These are phyloP conservation scores for Mortierella sp. DNA, from an alignment of 371 early-diverging fungal species.

Conservation along the genomic window DNA sequence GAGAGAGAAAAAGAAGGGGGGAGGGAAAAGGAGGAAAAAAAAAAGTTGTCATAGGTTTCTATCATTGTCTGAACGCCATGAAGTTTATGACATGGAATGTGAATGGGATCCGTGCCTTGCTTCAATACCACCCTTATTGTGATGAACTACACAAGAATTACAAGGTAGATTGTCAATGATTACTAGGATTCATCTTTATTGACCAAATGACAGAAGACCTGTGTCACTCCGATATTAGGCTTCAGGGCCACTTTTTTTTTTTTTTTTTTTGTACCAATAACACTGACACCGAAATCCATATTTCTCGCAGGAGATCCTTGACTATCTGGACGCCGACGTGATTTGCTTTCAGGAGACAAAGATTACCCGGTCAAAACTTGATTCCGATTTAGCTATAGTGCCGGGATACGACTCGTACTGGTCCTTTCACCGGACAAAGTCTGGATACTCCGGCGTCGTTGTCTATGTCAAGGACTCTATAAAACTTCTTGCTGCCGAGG, in stretches of 20 bases:
- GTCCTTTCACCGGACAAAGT: conserved; percentile 66
- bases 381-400: conserved; percentile 71
- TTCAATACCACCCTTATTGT: conserved; percentile 69
- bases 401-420: conserved; percentile 83
- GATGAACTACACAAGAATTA: conserved; percentile 60
- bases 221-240: no score
- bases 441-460: conserved; percentile 84
- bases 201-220: no score
- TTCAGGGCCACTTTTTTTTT: not conserved
- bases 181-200: no score
- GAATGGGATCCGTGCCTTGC: conserved; percentile 67
- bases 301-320: conserved; percentile 58
- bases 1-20: no score
- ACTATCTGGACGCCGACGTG: conserved; percentile 75
- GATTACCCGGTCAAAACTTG: conserved; percentile 66
- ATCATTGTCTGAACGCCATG: conserved; percentile 55
- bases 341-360: conserved; percentile 88
- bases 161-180: conserved; percentile 51
- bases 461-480: conserved; percentile 69
- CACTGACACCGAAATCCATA: no score
- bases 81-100: conserved; percentile 75
- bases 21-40: no score
- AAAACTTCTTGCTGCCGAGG: conserved; percentile 67
- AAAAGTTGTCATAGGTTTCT: no score
- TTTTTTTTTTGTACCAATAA: not conserved